These are phyloP conservation scores for Paraurostyla sp. DNA, from an alignment of 73 alveolate genomes.

Conservation along the genomic window DNA sequence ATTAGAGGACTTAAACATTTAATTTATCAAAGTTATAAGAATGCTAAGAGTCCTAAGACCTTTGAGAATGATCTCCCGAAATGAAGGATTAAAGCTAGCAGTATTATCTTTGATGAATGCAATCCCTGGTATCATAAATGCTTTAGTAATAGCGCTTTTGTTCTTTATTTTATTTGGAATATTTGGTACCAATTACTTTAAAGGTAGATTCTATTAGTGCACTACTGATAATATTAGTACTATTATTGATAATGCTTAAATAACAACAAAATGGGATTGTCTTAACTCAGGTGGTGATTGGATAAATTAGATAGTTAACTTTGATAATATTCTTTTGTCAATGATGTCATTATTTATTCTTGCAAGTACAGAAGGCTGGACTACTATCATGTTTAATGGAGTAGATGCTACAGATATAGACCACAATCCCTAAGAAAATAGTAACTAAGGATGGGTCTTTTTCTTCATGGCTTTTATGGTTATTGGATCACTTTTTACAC, in stretches of 20 bases:
- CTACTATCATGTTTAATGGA: constrained; percentile 62
- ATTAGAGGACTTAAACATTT: constrained; percentile 20
- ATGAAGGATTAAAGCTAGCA: constrained; percentile 82
- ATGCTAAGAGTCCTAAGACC: constrained; percentile 84
- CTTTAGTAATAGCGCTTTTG: constrained; percentile 65
- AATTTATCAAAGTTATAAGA: constrained; percentile 73
- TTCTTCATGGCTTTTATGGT: constrained; percentile 69
- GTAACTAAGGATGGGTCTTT: constrained; percentile 40
- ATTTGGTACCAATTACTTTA: constrained; percentile 81
- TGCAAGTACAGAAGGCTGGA: constrained; percentile 82
- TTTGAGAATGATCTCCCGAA: constrained; percentile 77
- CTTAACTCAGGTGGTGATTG: constrained; percentile 78
- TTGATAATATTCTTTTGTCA: constrained; percentile 82
- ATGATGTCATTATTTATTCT: constrained; percentile 78
- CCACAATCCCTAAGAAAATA: constrained; percentile 32
- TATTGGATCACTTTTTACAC: constrained; percentile 65
- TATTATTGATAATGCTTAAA: background rate
- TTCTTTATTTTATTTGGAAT: constrained; percentile 83
- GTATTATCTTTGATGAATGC: constrained; percentile 75
- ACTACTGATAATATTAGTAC: background rate
- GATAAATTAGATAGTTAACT: constrained; percentile 72
- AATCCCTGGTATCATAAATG: constrained; percentile 73
- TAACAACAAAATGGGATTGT: constrained; percentile 70
- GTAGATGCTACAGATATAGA: constrained; percentile 64
- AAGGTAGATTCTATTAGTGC: constrained; percentile 81